Evolutionary conservation across 2,329 filamentous ascomycete species (phyloP).

Genomic region (Epichloe amarillans): DNA sequence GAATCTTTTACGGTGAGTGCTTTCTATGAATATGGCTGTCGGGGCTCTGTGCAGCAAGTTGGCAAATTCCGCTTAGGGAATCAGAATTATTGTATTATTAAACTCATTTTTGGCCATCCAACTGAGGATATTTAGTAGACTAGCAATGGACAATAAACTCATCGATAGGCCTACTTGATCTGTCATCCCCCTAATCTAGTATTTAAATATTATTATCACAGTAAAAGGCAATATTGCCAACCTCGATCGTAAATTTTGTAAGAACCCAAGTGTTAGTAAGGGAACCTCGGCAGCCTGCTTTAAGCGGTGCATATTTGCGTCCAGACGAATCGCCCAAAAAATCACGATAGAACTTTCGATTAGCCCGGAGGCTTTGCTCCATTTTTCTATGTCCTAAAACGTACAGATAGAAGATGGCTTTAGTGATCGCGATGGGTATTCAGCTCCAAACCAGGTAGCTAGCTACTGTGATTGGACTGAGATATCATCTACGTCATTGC

Average conservation of each 20-base stretch:
- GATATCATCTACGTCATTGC: slow-evolving; percentile 10
- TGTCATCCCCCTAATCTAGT: no score
- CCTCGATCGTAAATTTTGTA: no score
- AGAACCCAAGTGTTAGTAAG: no score
- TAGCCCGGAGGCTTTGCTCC: not conserved
- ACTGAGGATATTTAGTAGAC: not conserved
- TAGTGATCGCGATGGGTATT: no score
- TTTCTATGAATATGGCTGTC: not conserved
- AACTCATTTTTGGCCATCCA: not conserved
- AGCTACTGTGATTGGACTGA: not conserved
- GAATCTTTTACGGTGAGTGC: not conserved
- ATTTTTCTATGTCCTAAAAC: not conserved
- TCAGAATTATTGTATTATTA: not conserved
- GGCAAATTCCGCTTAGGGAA: not conserved
- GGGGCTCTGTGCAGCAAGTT: not conserved
- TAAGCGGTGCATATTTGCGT: no score
- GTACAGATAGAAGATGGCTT: not conserved
- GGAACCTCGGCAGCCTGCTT: no score
- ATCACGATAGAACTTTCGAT: not conserved
- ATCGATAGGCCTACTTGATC: not conserved
- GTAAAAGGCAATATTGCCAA: no score
- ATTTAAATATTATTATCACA: no score
- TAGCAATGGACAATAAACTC: not conserved
- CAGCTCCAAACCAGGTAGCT: no score
- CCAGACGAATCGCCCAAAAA: no score